These are phyloP conservation scores for Fraxinus dipetala DNA, from an alignment of 305 asterid genomes.

Conservation along the genomic window DNA sequence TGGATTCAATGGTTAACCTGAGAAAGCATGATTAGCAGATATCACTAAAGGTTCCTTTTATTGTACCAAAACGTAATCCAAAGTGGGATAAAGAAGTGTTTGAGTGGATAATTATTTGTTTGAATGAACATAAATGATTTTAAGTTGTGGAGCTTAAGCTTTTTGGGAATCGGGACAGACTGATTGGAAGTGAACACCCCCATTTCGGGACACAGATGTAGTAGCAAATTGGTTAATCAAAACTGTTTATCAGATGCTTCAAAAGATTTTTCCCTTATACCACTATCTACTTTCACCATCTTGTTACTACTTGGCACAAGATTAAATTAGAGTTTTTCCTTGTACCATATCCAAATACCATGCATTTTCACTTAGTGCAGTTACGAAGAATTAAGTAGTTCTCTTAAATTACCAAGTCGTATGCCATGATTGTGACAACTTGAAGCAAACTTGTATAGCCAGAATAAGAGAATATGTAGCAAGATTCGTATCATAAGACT, in stretches of 20 bases:
- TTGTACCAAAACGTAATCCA: neutral
- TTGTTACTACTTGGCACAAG: neutral
- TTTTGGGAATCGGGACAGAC: neutral
- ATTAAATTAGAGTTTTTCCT: neutral
- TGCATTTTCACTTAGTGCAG: neutral
- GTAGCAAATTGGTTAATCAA: neutral
- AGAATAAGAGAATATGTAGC: neutral
- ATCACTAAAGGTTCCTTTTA: neutral
- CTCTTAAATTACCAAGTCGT: neutral
- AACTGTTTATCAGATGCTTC: neutral
- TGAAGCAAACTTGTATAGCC: neutral
- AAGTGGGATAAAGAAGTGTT: neutral
- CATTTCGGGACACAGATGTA: neutral
- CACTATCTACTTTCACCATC: neutral
- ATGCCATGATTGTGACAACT: neutral
- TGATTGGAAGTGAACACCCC: neutral
- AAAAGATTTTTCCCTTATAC: neutral
- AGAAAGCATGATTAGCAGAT: neutral
- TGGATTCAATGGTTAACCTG: neutral
- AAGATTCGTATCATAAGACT: neutral
- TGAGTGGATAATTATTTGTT: neutral
- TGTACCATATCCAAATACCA: neutral
- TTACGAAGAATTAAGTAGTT: neutral
- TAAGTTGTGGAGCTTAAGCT: neutral
- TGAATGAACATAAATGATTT: neutral